These are phyloP conservation scores for Arctium lappa DNA, from an alignment of 129 eudicot genomes.

Conservation along the genomic window DNA sequence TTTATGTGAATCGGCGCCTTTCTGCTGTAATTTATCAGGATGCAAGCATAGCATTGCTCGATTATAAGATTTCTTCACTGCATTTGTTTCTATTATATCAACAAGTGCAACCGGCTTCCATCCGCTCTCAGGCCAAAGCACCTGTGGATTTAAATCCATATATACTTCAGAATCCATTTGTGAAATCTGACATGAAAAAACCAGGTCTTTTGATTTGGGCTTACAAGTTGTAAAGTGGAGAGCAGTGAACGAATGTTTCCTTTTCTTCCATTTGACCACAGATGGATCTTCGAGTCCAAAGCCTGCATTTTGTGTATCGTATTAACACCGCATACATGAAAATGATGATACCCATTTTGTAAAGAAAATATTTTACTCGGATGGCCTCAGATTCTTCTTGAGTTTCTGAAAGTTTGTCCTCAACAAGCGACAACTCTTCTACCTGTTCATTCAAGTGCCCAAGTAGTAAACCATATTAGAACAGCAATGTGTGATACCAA, in stretches of 20 bases:
- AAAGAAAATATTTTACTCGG: constrained; percentile 30
- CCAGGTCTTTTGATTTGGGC: neutral
- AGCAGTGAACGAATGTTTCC: constrained; percentile 91
- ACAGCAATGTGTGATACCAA: neutral
- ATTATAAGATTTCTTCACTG: constrained; percentile 85
- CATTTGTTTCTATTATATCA: constrained; percentile 73
- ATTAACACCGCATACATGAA: neutral
- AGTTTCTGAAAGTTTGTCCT: constrained; percentile 26
- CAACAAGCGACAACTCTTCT: constrained; percentile 42
- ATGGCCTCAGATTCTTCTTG: constrained; percentile 38
- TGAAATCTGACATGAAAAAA: neutral
- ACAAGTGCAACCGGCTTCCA: constrained; percentile 88
- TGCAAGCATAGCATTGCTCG: constrained; percentile 81
- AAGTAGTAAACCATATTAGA: neutral
- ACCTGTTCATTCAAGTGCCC: constrained; percentile 38
- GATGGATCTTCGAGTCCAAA: constrained; percentile 60
- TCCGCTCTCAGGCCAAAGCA: constrained; percentile 91
- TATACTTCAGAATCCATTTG: neutral
- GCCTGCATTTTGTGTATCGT: constrained; percentile 39
- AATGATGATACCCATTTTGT: neutral
- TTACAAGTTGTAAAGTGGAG: constrained; percentile 91
- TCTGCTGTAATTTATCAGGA: constrained; percentile 97
- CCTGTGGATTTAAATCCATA: constrained; percentile 26
- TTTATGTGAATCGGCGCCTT: constrained; percentile 72
- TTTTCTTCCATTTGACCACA: constrained; percentile 88